Evolutionary conservation across 2,329 filamentous ascomycete genomes (phyloP).

Genomic region (Aspergillus carbonarius): DNA sequence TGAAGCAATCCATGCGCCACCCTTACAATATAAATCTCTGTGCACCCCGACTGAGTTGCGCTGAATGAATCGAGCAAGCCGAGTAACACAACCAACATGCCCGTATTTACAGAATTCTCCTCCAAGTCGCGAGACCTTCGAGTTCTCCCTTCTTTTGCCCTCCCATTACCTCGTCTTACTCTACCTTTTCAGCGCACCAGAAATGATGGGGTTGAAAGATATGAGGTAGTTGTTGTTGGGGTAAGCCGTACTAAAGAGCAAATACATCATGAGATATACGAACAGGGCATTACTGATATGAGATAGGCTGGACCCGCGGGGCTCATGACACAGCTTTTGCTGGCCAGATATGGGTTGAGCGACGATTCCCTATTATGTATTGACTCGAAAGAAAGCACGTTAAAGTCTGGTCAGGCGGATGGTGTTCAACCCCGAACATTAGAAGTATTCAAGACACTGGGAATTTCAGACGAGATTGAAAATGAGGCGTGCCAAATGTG

Average conservation of each 20-base stretch:
- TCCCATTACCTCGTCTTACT: slow-evolving; percentile 38
- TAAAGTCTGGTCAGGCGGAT: slow-evolving; percentile 44
- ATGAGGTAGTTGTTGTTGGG: slow-evolving; percentile 44
- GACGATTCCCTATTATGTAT: slow-evolving; percentile 42
- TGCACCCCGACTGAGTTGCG: background rate
- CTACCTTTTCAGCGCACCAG: slow-evolving; percentile 15
- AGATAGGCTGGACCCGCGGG: slow-evolving; percentile 42
- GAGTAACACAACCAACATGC: slow-evolving; percentile 25
- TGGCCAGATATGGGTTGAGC: slow-evolving; percentile 43
- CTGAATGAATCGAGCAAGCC: background rate
- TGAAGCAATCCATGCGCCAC: background rate
- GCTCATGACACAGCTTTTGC: slow-evolving; percentile 39
- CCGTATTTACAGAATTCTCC: slow-evolving; percentile 36
- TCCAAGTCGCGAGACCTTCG: slow-evolving; percentile 34
- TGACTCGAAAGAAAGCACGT: slow-evolving; percentile 37
- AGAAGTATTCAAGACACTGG: slow-evolving; percentile 42
- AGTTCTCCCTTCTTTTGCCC: slow-evolving; percentile 38
- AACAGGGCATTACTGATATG: background rate
- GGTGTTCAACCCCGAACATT: slow-evolving; percentile 43
- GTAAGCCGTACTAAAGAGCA: background rate
- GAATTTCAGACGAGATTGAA: slow-evolving; percentile 38
- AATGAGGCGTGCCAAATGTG: slow-evolving; percentile 41
- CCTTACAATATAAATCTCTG: background rate
- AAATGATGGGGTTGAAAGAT: slow-evolving; percentile 26
- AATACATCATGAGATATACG: background rate